Evolutionary conservation across 352 stramenopile genomes (phyloP).

Genomic region (Globisporangium middletonii): DNA sequence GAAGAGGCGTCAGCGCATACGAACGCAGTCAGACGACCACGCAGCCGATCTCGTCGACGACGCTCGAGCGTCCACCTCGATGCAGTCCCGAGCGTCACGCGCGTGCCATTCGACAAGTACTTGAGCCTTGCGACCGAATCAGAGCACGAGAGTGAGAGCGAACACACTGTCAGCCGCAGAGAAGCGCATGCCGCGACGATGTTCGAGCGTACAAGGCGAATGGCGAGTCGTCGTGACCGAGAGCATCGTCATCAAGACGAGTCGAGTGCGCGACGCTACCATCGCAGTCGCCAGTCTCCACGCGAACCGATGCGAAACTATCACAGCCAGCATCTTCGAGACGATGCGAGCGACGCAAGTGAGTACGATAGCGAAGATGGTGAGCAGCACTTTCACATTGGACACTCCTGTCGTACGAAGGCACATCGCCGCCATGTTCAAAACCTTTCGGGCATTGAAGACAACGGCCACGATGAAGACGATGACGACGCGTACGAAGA

Average conservation of each 20-base stretch:
- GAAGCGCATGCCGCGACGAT: too few species aligned
- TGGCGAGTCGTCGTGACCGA: too few species aligned
- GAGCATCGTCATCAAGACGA: too few species aligned
- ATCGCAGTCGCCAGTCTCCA: background rate
- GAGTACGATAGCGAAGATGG: background rate
- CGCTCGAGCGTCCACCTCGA: background rate
- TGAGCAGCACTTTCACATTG: too few species aligned
- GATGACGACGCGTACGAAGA: constrained; percentile 3
- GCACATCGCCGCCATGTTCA: too few species aligned
- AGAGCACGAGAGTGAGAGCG: background rate
- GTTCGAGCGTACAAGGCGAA: too few species aligned
- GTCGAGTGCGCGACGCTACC: too few species aligned
- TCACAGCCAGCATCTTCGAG: too few species aligned
- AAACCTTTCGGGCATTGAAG: too few species aligned
- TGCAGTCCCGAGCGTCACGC: constrained; percentile 4
- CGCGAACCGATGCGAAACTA: background rate
- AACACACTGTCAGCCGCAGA: background rate
- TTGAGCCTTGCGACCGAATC: constrained; percentile 6
- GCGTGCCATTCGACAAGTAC: constrained; percentile 9
- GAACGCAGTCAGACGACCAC: background rate
- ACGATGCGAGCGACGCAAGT: background rate
- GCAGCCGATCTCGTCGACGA: too few species aligned
- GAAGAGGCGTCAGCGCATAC: background rate
- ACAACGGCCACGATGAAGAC: background rate
- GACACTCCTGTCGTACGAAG: too few species aligned